Base-by-base conservation (phyloP, 2,329 filamentous ascomycete species). In the Knoxdaviesia capensis region DNA sequence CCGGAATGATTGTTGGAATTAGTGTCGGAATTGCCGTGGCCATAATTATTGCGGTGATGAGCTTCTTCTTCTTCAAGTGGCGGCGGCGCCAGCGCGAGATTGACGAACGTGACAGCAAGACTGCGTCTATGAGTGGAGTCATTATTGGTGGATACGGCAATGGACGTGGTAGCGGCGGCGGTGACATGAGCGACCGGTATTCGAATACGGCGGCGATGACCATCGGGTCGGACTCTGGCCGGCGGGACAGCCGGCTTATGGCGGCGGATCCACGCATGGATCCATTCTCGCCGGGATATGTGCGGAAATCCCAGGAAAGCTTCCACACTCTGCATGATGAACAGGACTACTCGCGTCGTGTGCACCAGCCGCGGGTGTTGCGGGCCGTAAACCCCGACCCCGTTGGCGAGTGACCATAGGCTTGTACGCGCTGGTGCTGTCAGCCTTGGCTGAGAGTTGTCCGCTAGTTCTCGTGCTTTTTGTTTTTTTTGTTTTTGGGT, bases 211-310 rank as follows among this genome's bases (percentile, higher is more conserved):
- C 20, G 20, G 20, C 20, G 20, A 20, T 20, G 20, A 20, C 20
- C 20, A 20, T 20, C 20, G 20, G 20, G 20, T 20, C 20, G 4
- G 44, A 38, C 9, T 43, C 39, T 7, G 54, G 64, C 36, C 65
- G 69, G 44, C 65, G 67, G 43, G 70, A 63, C 47, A 69, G 68
- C 52, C 60, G 62, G 38, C 53, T 77, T 42, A 66, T 71, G 61
- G 68, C 71, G 6, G 66, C 76, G 42, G 74, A 79, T 51, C 74
- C 74, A 32, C 64, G 74, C 38, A 68, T 78, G 60, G 69, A 78
- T 50, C 74, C 74, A 1, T 75, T 70, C 46, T 65, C 69, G 39
- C 63, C 65, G 34, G 68, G 66, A 11, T 78, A 77, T 52, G 59
- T 61, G 37, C 62, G 68, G 30, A 69, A 68, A 53, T 77, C 73